Base-by-base conservation (phyloP, 306 rosid genomes). In the Datisca glomerata region DNA sequence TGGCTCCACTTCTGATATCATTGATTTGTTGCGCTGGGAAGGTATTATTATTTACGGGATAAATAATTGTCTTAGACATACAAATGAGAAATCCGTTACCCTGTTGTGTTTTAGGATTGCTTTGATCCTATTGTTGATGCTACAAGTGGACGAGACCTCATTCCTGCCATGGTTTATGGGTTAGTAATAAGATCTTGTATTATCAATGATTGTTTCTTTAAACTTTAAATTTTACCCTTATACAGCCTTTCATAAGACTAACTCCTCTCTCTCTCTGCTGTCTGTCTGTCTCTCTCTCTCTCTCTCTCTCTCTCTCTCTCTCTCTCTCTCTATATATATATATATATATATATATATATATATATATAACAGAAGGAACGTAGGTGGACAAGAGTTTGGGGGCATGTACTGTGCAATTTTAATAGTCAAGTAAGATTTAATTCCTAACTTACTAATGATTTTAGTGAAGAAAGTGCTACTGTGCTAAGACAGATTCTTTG, bases 131-230 rank as follows among this genome's bases (percentile, higher is more conserved):
- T 89, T 60, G 66, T 89, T 36, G 98, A 89, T 50, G 47, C 67
- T 47, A 61, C 63, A 54, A 78, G 86, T 45, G 93, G 93, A 43
- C 83, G 95, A 29, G 94, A 89, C 58, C 98, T 89, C 57, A 84
- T 89, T 47, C 94, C 98, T 1, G 77, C 95, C 53, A 89, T 89
- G 98, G 93, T 89, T 60, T 80, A 84, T 59, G 98, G 95, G 98
- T 89, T 51, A 59, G 73, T 56, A 57, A 38, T 38, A 22, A 23
- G 24, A 33, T 44, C 7, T 39, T 24, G 35, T 21, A 18, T 21
- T 2, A 29, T 13, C 13, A 18, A 4, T 37, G 16, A 7, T 14
- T 53, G 28, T 16, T 42, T 55, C 16, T 32, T 40, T 41, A 14
- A 34, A 45, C 43, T 35, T 21, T 24, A 56, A 60, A 32, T 51